phyloP scores from a whole-genome alignment of 139 green algal genomes.

The Spirogloea muscicola region DNA sequence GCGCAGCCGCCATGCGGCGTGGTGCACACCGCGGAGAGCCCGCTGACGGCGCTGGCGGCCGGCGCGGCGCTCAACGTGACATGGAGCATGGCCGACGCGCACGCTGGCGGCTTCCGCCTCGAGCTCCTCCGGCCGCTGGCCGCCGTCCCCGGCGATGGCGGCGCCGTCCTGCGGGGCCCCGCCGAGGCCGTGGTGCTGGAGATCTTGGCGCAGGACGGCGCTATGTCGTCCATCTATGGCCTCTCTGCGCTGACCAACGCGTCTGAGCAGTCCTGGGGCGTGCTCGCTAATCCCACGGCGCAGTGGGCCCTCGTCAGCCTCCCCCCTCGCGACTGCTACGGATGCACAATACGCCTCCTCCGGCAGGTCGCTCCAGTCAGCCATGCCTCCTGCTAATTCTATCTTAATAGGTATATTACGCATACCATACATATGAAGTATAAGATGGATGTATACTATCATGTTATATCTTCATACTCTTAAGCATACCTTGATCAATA shows the following conservation, averaged over 20 bases:
- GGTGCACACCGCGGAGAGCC: not conserved
- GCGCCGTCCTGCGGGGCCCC: no score
- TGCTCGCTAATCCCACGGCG: slow-evolving; percentile 26
- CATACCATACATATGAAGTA: no score
- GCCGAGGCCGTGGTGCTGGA: no score
- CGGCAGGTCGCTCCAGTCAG: no score
- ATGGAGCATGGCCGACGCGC: slow-evolving; percentile 21
- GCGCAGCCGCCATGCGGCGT: slow-evolving; percentile 14
- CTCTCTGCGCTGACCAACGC: slow-evolving; percentile 2
- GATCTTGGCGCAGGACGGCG: not conserved
- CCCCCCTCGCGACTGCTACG: slow-evolving; percentile 11
- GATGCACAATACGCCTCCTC: slow-evolving; percentile 22
- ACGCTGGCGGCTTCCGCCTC: slow-evolving; percentile 15
- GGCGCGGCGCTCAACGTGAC: slow-evolving; percentile 29
- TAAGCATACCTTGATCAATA: no score
- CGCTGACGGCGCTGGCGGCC: slow-evolving; percentile 13
- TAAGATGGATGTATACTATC: no score
- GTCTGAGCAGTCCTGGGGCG: slow-evolving; percentile 9
- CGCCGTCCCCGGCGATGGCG: no score
- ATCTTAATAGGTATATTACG: no score
- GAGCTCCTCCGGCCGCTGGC: slow-evolving; percentile 21
- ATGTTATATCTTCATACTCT: no score
- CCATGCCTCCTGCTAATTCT: no score
- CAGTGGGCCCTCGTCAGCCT: slow-evolving; percentile 29
- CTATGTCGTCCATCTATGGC: not conserved